Evolutionary conservation across 306 rosid genomes (phyloP).

Genomic region (Canavalia ensiformis): DNA sequence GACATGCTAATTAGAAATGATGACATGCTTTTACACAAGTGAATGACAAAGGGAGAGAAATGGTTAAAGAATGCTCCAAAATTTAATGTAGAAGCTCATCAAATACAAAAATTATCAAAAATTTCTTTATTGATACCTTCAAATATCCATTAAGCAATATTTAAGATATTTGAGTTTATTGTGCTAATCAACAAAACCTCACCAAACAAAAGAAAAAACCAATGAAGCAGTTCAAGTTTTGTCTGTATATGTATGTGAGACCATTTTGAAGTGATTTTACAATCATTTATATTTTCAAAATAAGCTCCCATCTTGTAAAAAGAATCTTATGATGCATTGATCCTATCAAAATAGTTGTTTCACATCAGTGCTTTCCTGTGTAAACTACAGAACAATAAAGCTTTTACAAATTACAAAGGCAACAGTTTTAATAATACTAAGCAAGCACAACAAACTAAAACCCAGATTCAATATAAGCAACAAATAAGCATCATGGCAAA

Average conservation of each 20-base stretch:
- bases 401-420: background rate
- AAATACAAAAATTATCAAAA: background rate
- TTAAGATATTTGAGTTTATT: background rate
- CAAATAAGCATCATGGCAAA: background rate
- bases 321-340: background rate
- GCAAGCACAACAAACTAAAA: background rate
- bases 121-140: slow-evolving; percentile 1
- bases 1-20: slow-evolving; percentile 46
- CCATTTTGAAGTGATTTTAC: background rate
- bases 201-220: background rate
- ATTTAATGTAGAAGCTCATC: background rate
- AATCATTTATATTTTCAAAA: background rate
- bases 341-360: background rate
- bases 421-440: background rate
- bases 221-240: too few relatives aligned
- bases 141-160: slow-evolving; percentile 1
- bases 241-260: too few relatives aligned
- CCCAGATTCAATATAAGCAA: background rate
- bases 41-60: background rate
- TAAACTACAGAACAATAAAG: background rate
- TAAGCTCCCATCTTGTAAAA: background rate
- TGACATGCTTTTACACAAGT: slow-evolving; percentile 33
- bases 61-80: background rate
- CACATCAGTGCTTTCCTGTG: background rate
- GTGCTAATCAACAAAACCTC: background rate